Evolutionary conservation across 2,329 filamentous ascomycete genomes (phyloP), one percentile per base, ranked within the genome.

Genomic region (Teratosphaeria pseudoeucalypti): DNA sequence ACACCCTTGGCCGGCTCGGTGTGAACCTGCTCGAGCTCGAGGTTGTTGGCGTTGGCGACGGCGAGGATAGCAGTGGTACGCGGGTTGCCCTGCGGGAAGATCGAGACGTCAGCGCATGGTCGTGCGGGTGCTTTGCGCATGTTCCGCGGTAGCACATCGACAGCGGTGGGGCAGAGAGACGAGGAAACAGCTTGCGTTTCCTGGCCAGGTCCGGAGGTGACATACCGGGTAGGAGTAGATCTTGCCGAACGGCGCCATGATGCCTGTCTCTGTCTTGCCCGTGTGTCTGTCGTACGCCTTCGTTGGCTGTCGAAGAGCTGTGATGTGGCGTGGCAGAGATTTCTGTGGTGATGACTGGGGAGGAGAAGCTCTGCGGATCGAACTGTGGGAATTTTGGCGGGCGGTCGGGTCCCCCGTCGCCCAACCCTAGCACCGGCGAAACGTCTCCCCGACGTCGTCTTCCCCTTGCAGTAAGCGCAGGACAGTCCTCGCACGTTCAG

Each of bases 11-110:
- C 77, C 64, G 83, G 81, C 75, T 87, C 80, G 65, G 85, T 88
- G 71, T 88, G 79, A 69, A 94, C 87, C 67, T 92, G 78, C 79
- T 96, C 90, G 70, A 99, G 78, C 67, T 97, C 91, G 75, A 99
- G 85, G 76, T 88, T 86, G 81, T 97, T 97, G 81, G 90, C 91
- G 87, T 99, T 97, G 72, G 94, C 94, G 74, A 96, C 90, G 71
- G 90, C 92, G 77, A 87, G 85, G 78, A 96, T 89, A 76, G 87
- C 86, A 73, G 88, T 89, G 77, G 88, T 89, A 82, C 92, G 92
- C 78, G 89, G 82, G 85, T 96, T 96, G 75, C 83, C 84, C 92
- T 96, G 62, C 47, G 9, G 23, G 26, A 49, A 37, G 39, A 54
- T 19, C 16, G 7, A 52, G 19, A 27, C 26, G 52, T 55, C 19